Conservation (phyloP, 306 rosid genomes). For the Sicyos baderoa region DNA sequence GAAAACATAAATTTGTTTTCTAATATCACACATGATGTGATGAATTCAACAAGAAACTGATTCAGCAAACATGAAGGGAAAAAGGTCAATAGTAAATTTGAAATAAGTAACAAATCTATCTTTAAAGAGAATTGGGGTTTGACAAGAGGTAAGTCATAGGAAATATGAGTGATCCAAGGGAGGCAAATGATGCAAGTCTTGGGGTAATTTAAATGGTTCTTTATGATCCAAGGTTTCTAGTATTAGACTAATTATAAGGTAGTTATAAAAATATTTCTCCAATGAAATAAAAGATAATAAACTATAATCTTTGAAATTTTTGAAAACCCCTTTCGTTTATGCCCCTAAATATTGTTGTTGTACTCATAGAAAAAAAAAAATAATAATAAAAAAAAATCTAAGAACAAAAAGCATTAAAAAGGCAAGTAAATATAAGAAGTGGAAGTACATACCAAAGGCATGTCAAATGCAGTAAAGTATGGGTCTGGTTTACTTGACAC, state of each 20-base stretch:
- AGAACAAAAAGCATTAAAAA: neutral
- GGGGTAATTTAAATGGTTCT: neutral
- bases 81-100: neutral
- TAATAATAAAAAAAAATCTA: neutral
- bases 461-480: slow-evolving; percentile 57
- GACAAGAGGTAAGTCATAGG: neutral
- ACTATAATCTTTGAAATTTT: too few species aligned
- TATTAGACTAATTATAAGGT: too few species aligned
- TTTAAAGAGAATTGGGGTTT: neutral
- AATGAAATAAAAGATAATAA: too few species aligned
- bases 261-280: too few species aligned
- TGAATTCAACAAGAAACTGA: neutral
- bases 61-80: neutral
- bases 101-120: neutral
- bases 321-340: neutral
- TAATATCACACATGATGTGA: neutral
- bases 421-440: neutral
- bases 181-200: neutral
- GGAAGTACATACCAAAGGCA: slow-evolving; percentile 74
- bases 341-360: too few species aligned
- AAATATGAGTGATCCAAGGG: neutral
- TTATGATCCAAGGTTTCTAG: neutral
- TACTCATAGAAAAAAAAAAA: neutral
- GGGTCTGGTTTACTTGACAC: slow-evolving; percentile 58
- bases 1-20: neutral